Evolutionary conservation across 805 yeast genomes (phyloP).

Genomic region (Schwanniomyces vanrijiae): DNA sequence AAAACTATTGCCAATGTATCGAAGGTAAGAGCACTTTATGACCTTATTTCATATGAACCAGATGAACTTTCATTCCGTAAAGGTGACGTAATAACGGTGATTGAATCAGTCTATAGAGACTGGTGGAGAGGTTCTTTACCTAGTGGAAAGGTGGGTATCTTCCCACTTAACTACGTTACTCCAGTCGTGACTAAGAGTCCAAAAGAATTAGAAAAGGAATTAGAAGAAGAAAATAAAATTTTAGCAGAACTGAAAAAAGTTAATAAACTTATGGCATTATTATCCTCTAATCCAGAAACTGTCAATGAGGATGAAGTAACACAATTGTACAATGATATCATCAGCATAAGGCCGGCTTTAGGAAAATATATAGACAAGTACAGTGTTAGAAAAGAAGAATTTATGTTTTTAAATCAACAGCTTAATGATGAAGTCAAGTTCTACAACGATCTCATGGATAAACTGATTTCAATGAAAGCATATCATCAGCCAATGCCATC

Average conservation of each 20-base stretch:
- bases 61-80: conserved; percentile 85
- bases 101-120: conserved; percentile 85
- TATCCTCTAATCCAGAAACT: conserved; percentile 33
- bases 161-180: conserved; percentile 89
- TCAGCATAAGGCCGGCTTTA: conserved; percentile 71
- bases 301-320: conserved; percentile 67
- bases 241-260: conserved; percentile 56
- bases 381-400: conserved; percentile 73
- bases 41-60: conserved; percentile 71
- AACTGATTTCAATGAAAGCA: conserved; percentile 24
- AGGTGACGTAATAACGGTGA: conserved; percentile 85
- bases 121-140: conserved; percentile 92
- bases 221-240: conserved; percentile 50
- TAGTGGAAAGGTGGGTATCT: conserved; percentile 78
- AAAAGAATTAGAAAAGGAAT: conserved; percentile 55
- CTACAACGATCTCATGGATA: conserved; percentile 70
- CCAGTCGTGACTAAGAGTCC: conserved; percentile 68
- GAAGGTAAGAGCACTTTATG: conserved; percentile 83
- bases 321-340: conserved; percentile 65
- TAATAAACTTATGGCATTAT: conserved; percentile 64
- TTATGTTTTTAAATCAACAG: conserved; percentile 67
- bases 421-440: conserved; percentile 65
- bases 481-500: conserved; percentile 7
- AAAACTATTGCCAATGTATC: conserved; percentile 49
- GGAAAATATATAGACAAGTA: conserved; percentile 77